Evolutionary conservation across 352 stramenopile genomes (phyloP).

Genomic region (Globisporangium spiculum): DNA sequence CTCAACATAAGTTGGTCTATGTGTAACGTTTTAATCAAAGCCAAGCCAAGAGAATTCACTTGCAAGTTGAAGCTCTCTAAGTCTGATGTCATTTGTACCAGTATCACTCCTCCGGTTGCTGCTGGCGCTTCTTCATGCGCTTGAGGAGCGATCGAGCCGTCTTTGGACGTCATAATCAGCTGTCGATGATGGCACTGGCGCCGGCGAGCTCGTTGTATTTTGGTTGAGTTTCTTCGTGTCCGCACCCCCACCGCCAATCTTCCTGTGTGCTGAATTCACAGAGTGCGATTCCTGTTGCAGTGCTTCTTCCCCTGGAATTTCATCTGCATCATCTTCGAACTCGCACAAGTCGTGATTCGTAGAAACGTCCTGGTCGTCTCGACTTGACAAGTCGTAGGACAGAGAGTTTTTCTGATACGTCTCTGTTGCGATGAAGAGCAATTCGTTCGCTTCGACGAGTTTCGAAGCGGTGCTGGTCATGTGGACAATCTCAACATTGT

Average conservation of each 20-base stretch:
- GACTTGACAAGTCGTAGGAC: neutral
- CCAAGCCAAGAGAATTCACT: neutral
- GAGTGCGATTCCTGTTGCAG: neutral
- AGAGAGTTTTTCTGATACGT: constrained; percentile 35
- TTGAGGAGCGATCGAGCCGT: constrained; percentile 34
- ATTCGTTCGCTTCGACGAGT: constrained; percentile 42
- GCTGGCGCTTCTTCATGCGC: constrained; percentile 33
- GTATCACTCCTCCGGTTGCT: constrained; percentile 6
- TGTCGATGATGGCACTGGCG: constrained; percentile 7
- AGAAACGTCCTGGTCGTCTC: neutral
- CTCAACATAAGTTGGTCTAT: neutral
- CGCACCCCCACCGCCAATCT: neutral
- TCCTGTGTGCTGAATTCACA: neutral
- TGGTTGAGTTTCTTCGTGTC: neutral
- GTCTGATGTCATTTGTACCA: neutral
- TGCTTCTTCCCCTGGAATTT: neutral
- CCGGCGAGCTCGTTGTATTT: constrained; percentile 16
- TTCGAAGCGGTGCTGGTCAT: constrained; percentile 5
- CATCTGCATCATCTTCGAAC: neutral
- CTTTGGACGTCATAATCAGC: constrained; percentile 25
- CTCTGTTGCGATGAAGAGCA: constrained; percentile 45
- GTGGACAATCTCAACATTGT: too few species aligned
- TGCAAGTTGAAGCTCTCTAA: neutral
- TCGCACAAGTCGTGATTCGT: neutral
- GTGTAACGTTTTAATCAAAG: neutral